Conservation (phyloP, 768 basidiomycete genomes). For the Mrakia gelida region DNA sequence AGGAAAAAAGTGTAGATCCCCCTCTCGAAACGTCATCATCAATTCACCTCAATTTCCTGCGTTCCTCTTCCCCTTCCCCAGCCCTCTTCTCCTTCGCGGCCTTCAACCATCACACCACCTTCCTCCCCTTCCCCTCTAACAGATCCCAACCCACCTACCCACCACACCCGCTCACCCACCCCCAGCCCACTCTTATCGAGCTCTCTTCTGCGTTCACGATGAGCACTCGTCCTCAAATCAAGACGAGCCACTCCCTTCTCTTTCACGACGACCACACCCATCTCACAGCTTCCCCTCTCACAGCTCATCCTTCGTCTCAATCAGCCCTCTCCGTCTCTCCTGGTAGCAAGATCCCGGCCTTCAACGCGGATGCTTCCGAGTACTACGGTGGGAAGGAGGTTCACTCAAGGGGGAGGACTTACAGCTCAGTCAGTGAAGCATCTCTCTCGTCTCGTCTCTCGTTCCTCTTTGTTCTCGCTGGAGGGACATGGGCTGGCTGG, state of each 20-base stretch:
- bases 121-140: no score
- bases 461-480: no score
- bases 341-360: slow-evolving; percentile 38
- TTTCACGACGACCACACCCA: slow-evolving; percentile 40
- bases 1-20: no score
- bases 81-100: no score
- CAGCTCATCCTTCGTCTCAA: slow-evolving; percentile 31
- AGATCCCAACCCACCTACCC: no score
- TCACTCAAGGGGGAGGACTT: slow-evolving; percentile 77
- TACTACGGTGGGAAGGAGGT: slow-evolving; percentile 80
- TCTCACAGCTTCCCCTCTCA: slow-evolving; percentile 34
- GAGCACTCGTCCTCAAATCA: neutral
- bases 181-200: neutral
- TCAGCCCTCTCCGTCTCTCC: slow-evolving; percentile 35
- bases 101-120: no score
- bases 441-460: neutral
- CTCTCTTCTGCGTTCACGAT: neutral
- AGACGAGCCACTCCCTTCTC: slow-evolving; percentile 40
- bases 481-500: neutral
- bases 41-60: no score
- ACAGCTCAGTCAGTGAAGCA: slow-evolving; percentile 64
- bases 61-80: no score
- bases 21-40: no score
- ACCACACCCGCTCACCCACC: no score
- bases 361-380: slow-evolving; percentile 65